phyloP scores from a whole-genome alignment of 2,329 filamentous ascomycete genomes.

The Xylariaceae sp. region DNA sequence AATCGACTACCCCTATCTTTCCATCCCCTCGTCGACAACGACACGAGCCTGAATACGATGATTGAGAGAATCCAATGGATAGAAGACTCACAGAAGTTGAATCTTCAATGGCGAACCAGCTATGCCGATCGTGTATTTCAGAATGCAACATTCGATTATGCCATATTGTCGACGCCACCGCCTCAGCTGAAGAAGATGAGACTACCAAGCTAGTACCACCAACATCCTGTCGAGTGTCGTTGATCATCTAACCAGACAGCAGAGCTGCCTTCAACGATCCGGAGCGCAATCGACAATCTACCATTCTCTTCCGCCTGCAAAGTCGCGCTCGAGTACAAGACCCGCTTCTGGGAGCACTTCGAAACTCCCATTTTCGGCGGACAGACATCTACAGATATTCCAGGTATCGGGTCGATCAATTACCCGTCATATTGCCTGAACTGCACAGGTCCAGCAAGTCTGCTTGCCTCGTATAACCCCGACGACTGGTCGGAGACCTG shows the following conservation, averaged over 20 bases:
- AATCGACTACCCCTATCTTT: conserved; percentile 68
- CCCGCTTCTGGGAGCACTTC: conserved; percentile 65
- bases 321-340: conserved; percentile 71
- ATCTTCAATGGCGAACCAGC: conserved; percentile 62
- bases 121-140: conserved; percentile 49
- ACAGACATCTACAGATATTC: conserved; percentile 63
- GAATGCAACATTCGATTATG: conserved; percentile 67
- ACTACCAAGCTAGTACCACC: conserved; percentile 48
- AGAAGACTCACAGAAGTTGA: conserved; percentile 57
- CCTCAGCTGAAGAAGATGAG: conserved; percentile 67
- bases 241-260: conserved; percentile 48
- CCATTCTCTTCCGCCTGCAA: conserved; percentile 58
- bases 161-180: conserved; percentile 69
- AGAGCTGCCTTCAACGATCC: conserved; percentile 50
- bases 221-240: neutral
- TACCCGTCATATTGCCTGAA: conserved; percentile 74
- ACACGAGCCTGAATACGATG: conserved; percentile 61
- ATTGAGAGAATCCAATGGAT: conserved; percentile 64
- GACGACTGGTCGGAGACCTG: conserved; percentile 50
- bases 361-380: conserved; percentile 66
- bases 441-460: conserved; percentile 64
- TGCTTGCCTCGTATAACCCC: conserved; percentile 65
- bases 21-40: conserved; percentile 63
- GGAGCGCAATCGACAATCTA: conserved; percentile 55
- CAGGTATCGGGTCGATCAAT: conserved; percentile 67